Conservation (phyloP, 768 basidiomycete species). For the Tylopilus sp. region DNA sequence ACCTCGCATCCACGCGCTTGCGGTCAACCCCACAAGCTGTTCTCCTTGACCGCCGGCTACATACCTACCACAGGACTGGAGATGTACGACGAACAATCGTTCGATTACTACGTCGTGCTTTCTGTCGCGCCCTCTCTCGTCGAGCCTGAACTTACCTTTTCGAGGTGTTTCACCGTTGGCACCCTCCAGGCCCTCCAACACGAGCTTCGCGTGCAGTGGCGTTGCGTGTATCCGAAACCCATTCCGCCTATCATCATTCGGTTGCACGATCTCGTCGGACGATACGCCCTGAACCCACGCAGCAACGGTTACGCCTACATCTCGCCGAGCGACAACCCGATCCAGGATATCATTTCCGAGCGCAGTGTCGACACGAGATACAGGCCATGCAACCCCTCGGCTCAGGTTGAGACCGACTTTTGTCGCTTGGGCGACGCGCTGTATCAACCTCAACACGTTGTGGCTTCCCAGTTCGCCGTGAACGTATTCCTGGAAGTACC, state of each 20-base stretch:
- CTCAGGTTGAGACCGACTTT: neutral
- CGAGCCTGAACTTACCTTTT: neutral
- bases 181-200: conserved; percentile 11
- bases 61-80: conserved; percentile 6
- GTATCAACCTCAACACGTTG: conserved; percentile 16
- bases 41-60: conserved; percentile 2
- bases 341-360: conserved; percentile 12
- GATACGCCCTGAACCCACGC: neutral
- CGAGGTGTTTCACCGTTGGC: conserved; percentile 7
- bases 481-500: conserved; percentile 23
- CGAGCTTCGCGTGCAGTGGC: conserved; percentile 5
- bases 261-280: conserved; percentile 12
- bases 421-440: neutral
- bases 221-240: conserved; percentile 13
- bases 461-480: conserved; percentile 20
- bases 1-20: neutral
- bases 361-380: conserved; percentile 13
- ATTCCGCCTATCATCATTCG: conserved; percentile 23
- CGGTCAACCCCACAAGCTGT: neutral
- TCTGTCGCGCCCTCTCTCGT: neutral
- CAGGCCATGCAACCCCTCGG: conserved; percentile 1
- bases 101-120: conserved; percentile 6
- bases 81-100: neutral
- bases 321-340: conserved; percentile 7
- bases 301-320: conserved; percentile 4